phyloP scores from a whole-genome alignment of 176 grass and related monocot species.

The Themeda triandra region DNA sequence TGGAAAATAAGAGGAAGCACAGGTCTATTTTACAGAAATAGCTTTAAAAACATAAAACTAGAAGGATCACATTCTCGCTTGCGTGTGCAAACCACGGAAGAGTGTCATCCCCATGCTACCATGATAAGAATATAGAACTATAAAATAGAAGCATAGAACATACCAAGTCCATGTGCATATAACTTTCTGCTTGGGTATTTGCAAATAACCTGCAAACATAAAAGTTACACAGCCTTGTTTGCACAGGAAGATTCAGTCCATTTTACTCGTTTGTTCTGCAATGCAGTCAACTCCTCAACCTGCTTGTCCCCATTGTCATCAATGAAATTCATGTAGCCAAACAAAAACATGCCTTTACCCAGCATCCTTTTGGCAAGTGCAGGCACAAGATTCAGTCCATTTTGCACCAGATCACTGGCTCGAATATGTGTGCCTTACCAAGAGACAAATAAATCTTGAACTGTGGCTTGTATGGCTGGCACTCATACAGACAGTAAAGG shows the following conservation, averaged over 20 bases:
- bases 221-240: constrained; percentile 17
- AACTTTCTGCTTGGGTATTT: constrained; percentile 50
- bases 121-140: background rate
- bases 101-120: background rate
- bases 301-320: constrained; percentile 37
- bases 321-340: constrained; percentile 79
- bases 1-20: background rate
- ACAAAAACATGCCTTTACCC: constrained; percentile 60
- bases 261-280: constrained; percentile 55
- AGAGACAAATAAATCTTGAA: constrained; percentile 88
- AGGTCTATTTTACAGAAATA: background rate
- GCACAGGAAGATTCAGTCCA: constrained; percentile 11
- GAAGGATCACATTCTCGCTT: background rate
- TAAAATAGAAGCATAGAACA: constrained; percentile 18
- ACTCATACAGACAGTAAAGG: constrained; percentile 90
- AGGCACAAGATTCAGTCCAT: constrained; percentile 28
- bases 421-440: constrained; percentile 43
- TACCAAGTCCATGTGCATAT: constrained; percentile 68
- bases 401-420: constrained; percentile 32
- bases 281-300: constrained; percentile 56
- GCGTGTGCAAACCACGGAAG: background rate
- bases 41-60: background rate
- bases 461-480: constrained; percentile 73
- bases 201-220: constrained; percentile 59
- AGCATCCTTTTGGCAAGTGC: constrained; percentile 84